Evolutionary conservation across 306 rosid species (phyloP), one percentile per base, ranked within the genome.

Genomic region (Prunus kanzakura): DNA sequence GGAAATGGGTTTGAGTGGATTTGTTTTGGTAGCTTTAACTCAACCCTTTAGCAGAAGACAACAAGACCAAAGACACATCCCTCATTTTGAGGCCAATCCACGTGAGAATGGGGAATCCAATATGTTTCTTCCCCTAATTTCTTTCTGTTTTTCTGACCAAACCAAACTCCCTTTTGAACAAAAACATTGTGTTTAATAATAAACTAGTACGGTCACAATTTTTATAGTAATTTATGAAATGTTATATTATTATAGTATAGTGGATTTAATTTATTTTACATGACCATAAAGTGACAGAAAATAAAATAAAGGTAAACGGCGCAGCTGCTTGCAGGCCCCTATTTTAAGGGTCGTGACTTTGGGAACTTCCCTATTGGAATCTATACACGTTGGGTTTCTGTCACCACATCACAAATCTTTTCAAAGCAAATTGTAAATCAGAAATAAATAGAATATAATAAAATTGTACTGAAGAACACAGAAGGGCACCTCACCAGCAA

Each of bases 81-180:
- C 98, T 73, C 83, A 85, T 91, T 89, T 93, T 85, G 97, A 93
- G 96, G 93, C 73, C 41, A 80, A 64, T 76, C 66, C 97, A 91
- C 97, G 96, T 89, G 98, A 84, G 86, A 70, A 78, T 72, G 74
- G 83, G 83, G 88, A 91, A 89, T 85, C 86, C 82, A 38, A 69
- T 27, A 72, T 10, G 14, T 54, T 76, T 38, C 12, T n/a, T 54
- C 29, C 50, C 25, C 50, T 3, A 12, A 3, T 18, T 38, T 20
- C 56, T 29, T 20, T 55, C 43, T 54, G 38, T 18, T 63, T 47
- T 78, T 82, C 76, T 75, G 55, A 35, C 75, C 85, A 80, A 72
- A 79, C 84, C 80, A 73, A 75, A 80, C 71, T 47, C 77, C 43
- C 62, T 71, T 60, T 61, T 62, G 3, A 41, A 41, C 38, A 60